Evolutionary conservation across 495 filamentous ascomycete genomes (phyloP).

Genomic region (Xylaria flabelliformis): DNA sequence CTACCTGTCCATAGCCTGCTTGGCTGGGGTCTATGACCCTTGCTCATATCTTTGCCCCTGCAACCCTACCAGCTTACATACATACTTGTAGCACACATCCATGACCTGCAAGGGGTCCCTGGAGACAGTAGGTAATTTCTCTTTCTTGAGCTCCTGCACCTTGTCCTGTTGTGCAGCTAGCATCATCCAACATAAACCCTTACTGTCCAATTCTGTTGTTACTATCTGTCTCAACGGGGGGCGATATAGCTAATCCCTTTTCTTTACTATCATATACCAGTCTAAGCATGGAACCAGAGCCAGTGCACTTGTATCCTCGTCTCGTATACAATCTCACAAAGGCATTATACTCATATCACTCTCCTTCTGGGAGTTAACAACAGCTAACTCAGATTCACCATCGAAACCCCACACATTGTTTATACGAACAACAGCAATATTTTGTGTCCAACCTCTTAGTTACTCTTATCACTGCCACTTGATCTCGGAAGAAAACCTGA

Average conservation of each 20-base stretch:
- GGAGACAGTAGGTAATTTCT: conserved; percentile 4
- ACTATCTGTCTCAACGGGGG: neutral
- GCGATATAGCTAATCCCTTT: neutral
- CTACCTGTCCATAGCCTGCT: neutral
- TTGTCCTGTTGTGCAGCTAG: conserved; percentile 8
- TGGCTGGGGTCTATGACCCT: conserved; percentile 1
- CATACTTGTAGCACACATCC: neutral
- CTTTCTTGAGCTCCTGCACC: conserved; percentile 2
- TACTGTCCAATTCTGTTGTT: conserved; percentile 12
- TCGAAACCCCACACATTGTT: neutral
- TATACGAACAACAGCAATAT: neutral
- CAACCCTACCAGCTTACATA: conserved; percentile 15
- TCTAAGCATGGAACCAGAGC: conserved; percentile 3
- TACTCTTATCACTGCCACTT: neutral
- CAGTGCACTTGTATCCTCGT: conserved; percentile 13
- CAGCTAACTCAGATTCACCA: neutral
- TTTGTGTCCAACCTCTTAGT: neutral
- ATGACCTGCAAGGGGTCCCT: conserved; percentile 17
- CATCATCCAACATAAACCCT: neutral
- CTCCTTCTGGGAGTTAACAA: neutral
- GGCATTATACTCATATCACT: conserved; percentile 20
- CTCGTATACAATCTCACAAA: conserved; percentile 11
- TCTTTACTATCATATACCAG: neutral
- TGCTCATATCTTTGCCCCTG: neutral
- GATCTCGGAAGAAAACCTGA: neutral